Base-by-base conservation (phyloP, 2,329 filamentous ascomycete species). In the Ophiostoma piceae region DNA sequence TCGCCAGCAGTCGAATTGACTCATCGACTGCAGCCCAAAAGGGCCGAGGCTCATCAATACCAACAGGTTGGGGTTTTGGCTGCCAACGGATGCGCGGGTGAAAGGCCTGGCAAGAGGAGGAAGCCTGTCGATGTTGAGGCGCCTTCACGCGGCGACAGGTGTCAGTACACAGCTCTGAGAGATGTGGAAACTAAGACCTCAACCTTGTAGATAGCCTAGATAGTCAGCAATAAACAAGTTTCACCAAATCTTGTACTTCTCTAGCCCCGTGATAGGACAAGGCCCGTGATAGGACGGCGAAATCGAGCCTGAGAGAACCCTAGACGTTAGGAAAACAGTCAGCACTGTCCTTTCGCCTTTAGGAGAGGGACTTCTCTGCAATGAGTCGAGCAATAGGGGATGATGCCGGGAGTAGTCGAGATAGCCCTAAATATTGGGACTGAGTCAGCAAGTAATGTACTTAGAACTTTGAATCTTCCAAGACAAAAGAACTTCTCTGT, bases 11-110 rank as follows among this genome's bases (percentile, higher is more conserved):
- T 9, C 11, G 12, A 12, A 47, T 19, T 47, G 43, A 47, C 43
- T 47, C 43, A 47, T 47, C 43, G 43, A 47, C 43, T 47, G 16
- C 43, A 47, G 43, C 16, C 16, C 19, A 16, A 19, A 8, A 6
- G 43, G 19, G 19, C 43, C 19, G 43, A 47, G 43, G 19, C 43
- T 47, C 43, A 47, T 47, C 16, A 47, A 47, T 47, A 47, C 43
- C 26, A 8, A 22, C 22, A 57, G 29, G 88, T 88, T 91, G 80
- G 87, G 90, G 79, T 77, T 91, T 62, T 26, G 51, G 51, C 51
- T 26, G 51, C 51, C 22, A 57, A 26, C n/a, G 12, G 14, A 32
- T 32, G 5, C 12, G 57, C 26, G 22, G 57, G 57, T 62, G 3
- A 11, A 62, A 62, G 57, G 57, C 57, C 57, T 16, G 57, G 57